Evolutionary conservation across 1,284 basidiomycete species (phyloP), one percentile per base, ranked within the genome.

Genomic region (Apiotrichum domesticum): DNA sequence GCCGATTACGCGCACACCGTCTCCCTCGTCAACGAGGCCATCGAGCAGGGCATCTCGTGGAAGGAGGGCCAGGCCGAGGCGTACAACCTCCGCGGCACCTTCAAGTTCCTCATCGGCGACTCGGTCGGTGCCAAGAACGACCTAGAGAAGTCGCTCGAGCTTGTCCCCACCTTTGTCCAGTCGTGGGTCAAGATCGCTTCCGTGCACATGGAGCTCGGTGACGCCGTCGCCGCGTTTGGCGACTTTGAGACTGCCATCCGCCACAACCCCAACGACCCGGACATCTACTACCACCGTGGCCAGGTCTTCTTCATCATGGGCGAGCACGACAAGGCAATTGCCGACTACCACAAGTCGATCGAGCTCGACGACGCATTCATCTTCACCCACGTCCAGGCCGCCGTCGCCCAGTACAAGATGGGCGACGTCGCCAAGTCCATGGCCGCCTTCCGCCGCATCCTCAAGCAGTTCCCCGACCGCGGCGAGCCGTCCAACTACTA

Each of bases 251-350:
- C 87, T 59, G 96, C 96, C 1, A 87, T 94, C 69, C 81, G 83
- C 71, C 83, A 88, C 65, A 86, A 98, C 70, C 76, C 87, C 5
- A 79, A 86, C 52, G 93, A 98, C 77, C 87, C 95, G 0, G 96
- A 98, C 77, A 93, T 97, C 61, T 98, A 93, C 81, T 99, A 99
- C 79, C 96, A 99, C 78, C 90, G 95, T 65, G 96, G 95, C 40
- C 96, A 99, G 81, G 96, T 98, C 45, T 83, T 91, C 76, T 98
- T 98, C 78, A 97, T 98, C 75, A 90, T 94, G 80, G 87, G 87
- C 77, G 87, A 97, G 65, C 97, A 88, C 74, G 80, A 81, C 14
- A 81, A 87, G 50, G 95, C 95, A 0, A 88, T 93, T 37, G 83
- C 85, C 68, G 90, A 98, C 78, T 98, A 98, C 80, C 84, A 83